Evolutionary conservation across 192 early-diverging fungal genomes (phyloP), one percentile per base, ranked within the genome.

Genomic region (Umbelopsis ramanniana): DNA sequence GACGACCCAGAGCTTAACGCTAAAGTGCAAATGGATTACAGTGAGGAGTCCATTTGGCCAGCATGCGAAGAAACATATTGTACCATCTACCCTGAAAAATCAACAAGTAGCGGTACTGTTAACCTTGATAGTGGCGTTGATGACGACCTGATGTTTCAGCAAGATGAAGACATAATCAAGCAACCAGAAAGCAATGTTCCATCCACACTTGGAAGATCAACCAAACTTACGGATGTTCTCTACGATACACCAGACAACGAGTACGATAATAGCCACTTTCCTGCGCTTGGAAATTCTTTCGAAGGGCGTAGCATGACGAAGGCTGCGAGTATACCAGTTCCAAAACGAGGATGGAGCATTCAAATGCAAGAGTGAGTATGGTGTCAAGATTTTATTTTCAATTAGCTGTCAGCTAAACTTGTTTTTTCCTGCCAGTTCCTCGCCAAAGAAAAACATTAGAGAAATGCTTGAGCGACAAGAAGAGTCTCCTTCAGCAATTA

Each of bases 131-230:
- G 67, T 24, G 26, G 19, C 14, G 67, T 4, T 11, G 67, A 68
- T 19, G 67, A 68, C 43, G 67, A 68, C 26, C 21, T 68, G 10
- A 33, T 68, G 21, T 68, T 68, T n/a, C 67, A 68, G 7, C 40
- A 47, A 22, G 67, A 68, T 47, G 67, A 68, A 37, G 67, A 68
- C 17, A 23, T 47, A 47, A 14, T n/a, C 10, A 11, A 68, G 19
- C 35, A 24, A 5, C 57, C 57, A 8, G 29, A 63, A 63, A 3
- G 14, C 12, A 37, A 29, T 1, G 17, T 12, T 1, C 35, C 57
- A 2, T 43, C 40, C 0, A 43, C 8, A 6, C 6, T 43, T 43
- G 40, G 40, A 43, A 63, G 57, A 37, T 11, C 29, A 33, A n/a
- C 57, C 12, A 19, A 22, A 12, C 57, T 63, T 11, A 37, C 26